Conservation (phyloP, 2,329 filamentous ascomycete species). For the Pseudogymnoascus sp. region DNA sequence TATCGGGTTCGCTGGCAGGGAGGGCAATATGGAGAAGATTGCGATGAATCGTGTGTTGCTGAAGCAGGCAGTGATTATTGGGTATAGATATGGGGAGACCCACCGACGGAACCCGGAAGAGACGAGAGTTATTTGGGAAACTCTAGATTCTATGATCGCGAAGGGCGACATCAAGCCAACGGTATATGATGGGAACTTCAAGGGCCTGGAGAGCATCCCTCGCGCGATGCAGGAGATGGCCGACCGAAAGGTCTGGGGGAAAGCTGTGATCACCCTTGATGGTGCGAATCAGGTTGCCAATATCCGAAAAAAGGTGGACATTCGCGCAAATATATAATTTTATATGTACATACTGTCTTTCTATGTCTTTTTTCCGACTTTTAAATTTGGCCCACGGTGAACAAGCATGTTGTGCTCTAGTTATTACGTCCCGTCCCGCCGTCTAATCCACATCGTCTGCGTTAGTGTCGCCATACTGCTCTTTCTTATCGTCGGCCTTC, state of each 20-base stretch:
- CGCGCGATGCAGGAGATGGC: slow-evolving; percentile 45
- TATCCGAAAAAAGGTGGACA: neutral
- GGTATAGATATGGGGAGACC: slow-evolving; percentile 52
- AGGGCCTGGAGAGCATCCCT: slow-evolving; percentile 42
- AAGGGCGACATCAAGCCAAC: slow-evolving; percentile 42
- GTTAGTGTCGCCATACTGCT: slow-evolving; percentile 16
- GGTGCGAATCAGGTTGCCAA: slow-evolving; percentile 10
- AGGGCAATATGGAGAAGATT: slow-evolving; percentile 45
- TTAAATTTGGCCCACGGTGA: neutral
- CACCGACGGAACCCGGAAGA: slow-evolving; percentile 41
- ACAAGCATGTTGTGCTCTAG: neutral
- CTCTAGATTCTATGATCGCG: slow-evolving; percentile 41
- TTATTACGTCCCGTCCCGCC: neutral
- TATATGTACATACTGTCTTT: slow-evolving; percentile 5
- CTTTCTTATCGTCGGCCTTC: slow-evolving; percentile 12
- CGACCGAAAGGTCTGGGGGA: slow-evolving; percentile 45
- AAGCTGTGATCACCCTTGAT: slow-evolving; percentile 44
- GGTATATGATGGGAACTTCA: slow-evolving; percentile 41
- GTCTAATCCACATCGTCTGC: slow-evolving; percentile 24
- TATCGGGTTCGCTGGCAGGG: slow-evolving; percentile 50
- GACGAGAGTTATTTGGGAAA: slow-evolving; percentile 43
- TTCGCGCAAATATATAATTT: slow-evolving; percentile 1
- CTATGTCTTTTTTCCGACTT: neutral
- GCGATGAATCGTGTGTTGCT: slow-evolving; percentile 48
- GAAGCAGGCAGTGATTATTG: slow-evolving; percentile 45